These are phyloP conservation scores for Termitomyces sp. DNA, from an alignment of 768 basidiomycete genomes.

Conservation along the genomic window DNA sequence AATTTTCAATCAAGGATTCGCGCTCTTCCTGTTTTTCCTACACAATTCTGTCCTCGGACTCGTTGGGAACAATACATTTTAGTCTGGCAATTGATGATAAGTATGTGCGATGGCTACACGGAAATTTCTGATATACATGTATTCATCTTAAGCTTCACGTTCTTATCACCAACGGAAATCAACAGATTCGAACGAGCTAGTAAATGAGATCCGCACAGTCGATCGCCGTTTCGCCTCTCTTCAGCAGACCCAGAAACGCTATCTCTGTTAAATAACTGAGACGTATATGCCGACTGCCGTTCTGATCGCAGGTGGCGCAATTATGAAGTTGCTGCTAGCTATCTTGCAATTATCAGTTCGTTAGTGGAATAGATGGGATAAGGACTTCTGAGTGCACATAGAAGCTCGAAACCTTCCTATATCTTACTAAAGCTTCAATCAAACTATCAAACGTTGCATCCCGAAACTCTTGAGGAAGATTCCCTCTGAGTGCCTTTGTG, in stretches of 20 bases:
- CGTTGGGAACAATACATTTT: not conserved
- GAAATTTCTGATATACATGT: too few species aligned
- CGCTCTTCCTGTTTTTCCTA: too few species aligned
- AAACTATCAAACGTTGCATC: not conserved
- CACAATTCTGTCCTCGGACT: not conserved
- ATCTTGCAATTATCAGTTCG: too few species aligned
- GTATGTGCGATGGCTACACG: too few species aligned
- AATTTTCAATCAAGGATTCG: not conserved
- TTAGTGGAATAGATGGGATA: not conserved
- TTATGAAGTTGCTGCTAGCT: not conserved
- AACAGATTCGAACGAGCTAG: too few species aligned
- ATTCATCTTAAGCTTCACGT: too few species aligned
- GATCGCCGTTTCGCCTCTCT: not conserved
- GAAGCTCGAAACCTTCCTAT: not conserved
- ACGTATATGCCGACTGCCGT: too few species aligned
- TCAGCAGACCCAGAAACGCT: not conserved
- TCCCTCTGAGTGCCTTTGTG: too few species aligned
- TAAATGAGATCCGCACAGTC: not conserved
- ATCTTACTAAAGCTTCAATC: not conserved
- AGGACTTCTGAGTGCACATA: not conserved
- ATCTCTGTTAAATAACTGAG: not conserved
- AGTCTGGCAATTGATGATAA: not conserved
- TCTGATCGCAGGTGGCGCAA: not conserved
- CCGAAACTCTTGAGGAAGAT: not conserved
- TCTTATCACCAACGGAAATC: too few species aligned